Evolutionary conservation across 176 grass and related monocot species (phyloP).

Genomic region (Eremochloa ophiuroides): DNA sequence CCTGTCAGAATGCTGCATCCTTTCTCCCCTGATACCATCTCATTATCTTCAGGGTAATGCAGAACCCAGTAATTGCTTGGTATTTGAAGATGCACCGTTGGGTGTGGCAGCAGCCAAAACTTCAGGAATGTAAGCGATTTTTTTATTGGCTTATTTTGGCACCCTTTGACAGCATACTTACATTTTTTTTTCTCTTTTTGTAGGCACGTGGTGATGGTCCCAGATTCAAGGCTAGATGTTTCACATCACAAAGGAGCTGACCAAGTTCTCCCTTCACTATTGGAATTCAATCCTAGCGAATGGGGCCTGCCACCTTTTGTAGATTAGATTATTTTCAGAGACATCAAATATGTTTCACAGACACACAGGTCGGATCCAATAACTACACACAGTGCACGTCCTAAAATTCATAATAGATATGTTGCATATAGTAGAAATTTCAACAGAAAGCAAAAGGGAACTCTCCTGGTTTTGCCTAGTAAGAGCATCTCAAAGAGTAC

Average conservation of each 20-base stretch:
- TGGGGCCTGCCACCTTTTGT: conserved; percentile 75
- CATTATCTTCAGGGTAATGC: conserved; percentile 32
- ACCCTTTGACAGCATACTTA: neutral
- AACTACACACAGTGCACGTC: neutral
- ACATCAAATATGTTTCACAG: neutral
- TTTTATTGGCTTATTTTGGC: neutral
- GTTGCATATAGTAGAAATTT: neutral
- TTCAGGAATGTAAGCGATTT: conserved; percentile 70
- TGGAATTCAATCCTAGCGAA: conserved; percentile 60
- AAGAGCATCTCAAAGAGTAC: too few species aligned
- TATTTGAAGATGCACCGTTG: conserved; percentile 86
- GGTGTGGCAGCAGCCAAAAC: conserved; percentile 85
- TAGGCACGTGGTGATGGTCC: conserved; percentile 82
- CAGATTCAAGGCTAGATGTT: conserved; percentile 65
- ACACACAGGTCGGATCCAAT: too few species aligned
- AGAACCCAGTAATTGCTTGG: conserved; percentile 59
- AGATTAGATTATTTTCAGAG: conserved; percentile 20
- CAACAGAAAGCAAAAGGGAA: neutral
- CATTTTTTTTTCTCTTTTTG: neutral
- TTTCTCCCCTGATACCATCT: neutral
- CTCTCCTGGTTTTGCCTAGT: neutral
- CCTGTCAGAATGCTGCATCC: neutral
- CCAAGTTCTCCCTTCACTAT: conserved; percentile 67
- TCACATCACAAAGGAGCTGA: conserved; percentile 76
- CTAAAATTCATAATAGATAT: neutral